Base-by-base conservation (phyloP, 345 rosid genomes). In the Adansonia digitata region DNA sequence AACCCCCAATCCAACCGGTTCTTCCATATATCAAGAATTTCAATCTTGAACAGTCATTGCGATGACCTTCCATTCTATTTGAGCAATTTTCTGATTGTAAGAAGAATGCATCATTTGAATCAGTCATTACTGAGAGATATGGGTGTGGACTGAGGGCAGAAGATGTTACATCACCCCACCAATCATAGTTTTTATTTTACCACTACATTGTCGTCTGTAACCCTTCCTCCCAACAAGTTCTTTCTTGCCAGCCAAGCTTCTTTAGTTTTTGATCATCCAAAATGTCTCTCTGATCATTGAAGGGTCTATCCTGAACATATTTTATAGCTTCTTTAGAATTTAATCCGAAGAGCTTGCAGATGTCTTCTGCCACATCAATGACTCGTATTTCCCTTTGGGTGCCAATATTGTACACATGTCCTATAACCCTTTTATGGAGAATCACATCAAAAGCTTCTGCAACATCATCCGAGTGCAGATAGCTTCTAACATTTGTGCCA, bases 91-190 rank as follows among this genome's bases (percentile, higher is more conserved):
- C 68, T 17, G 34, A 14, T 43, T 55, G 72, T 65, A 67, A 57
- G 68, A 65, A 55, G 57, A 80, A 73, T 8, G 75, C 60, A 5
- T 81, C 80, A 62, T n/a, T 37, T 6, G 49, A 70, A 46, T 66
- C 69, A 17, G 75, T n/a, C 7, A 73, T 55, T 70, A 53, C 6
- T 9, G 76, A 31, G 18, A 81, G n/a, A 18, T 72, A 37, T 2
- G 93, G 89, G 67, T 89, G 93, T 3, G 91, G 87, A 40, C 68
- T 74, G 45, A 89, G 84, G 66, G 91, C 91, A 34, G 84, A 88
- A n/a, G 91, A 77, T 5, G n/a, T n/a, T n/a, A 89, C 86, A 77
- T 89, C 93, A 2, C 88, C 93, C 93, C 93, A 87, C 88, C 86
- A 89, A 72, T 81, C 71, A 12, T 88, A 85, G 18, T 89, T 83